These are phyloP conservation scores for Fusarium ramigenum DNA, from an alignment of 2,329 filamentous ascomycete species.

Conservation along the genomic window DNA sequence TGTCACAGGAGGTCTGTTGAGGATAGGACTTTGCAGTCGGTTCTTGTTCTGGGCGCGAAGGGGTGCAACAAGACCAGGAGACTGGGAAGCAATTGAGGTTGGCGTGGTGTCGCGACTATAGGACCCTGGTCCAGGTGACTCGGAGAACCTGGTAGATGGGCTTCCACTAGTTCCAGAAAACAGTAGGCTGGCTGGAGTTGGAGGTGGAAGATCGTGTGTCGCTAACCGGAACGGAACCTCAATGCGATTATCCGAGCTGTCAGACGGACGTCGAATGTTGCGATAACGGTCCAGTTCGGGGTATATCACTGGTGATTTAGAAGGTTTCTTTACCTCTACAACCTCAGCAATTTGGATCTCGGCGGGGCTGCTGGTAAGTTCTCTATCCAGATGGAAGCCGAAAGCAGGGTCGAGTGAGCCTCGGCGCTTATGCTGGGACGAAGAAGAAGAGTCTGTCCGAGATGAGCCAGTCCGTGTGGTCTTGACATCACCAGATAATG, in stretches of 20 bases:
- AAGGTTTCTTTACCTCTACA: conserved; percentile 52
- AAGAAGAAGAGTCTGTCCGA: conserved; percentile 55
- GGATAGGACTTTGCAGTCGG: conserved; percentile 64
- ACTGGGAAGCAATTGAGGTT: conserved; percentile 80
- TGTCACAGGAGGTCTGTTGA: conserved; percentile 68
- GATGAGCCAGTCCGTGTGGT: conserved; percentile 48
- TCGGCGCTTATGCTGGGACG: conserved; percentile 53
- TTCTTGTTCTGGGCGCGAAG: conserved; percentile 57
- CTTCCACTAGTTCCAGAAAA: conserved; percentile 74
- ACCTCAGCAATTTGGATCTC: conserved; percentile 55
- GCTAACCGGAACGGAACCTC: conserved; percentile 66
- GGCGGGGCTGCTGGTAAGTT: conserved; percentile 55
- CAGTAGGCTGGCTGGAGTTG: conserved; percentile 63
- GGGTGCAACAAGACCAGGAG: conserved; percentile 67
- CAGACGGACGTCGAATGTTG: conserved; percentile 52
- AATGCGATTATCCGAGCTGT: conserved; percentile 48
- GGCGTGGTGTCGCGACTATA: conserved; percentile 83
- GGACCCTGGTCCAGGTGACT: conserved; percentile 72
- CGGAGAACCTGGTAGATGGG: conserved; percentile 79
- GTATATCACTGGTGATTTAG: conserved; percentile 59
- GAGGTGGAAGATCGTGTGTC: conserved; percentile 73
- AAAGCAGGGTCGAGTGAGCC: conserved; percentile 48
- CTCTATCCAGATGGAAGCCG: conserved; percentile 53
- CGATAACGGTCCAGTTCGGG: conserved; percentile 72
- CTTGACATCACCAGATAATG: conserved; percentile 52